Evolutionary conservation across 2,329 filamentous ascomycete genomes (phyloP), one percentile per base, ranked within the genome.

Genomic region (Ophiostoma fasciatum): DNA sequence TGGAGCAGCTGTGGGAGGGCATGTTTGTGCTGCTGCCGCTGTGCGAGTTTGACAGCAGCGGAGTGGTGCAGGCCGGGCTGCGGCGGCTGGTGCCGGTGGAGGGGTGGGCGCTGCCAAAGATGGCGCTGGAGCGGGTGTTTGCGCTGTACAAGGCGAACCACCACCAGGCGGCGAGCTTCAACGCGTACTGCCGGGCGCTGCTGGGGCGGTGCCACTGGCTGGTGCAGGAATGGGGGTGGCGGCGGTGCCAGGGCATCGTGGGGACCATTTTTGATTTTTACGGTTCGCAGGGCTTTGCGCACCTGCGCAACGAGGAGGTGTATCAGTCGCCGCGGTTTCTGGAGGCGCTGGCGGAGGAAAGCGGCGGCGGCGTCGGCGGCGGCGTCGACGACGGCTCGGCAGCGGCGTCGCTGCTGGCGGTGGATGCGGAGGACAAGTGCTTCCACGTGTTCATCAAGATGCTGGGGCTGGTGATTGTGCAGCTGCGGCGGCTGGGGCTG

Each of bases 371-470:
- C n/a, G n/a, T n/a, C n/a, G 22, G 22, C 9, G 8, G 4, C 6
- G 10, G 6, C 5, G 6, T 6, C 6, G 20, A 22, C 6, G 4
- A 8, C 9, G 8, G 4, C 9, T 10, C 22, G 22, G 12, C 22
- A 4, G 12, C 8, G 5, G 8, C 22, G 9, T 4, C 22, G 5
- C 4, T 9, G 22, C 4, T 11, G 22, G 22, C 22, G 22, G 51
- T 76, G 12, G 61, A 68, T 14, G 54, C 61, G 1, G 62, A 67
- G 28, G 76, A 81, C 46, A 61, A 62, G 15, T 78, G 73, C 47
- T 81, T 80, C 45, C 74, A 79, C 47, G 66, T 79, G 17, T 75
- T 79, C 35, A 58, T 80, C 34, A 81, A 80, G 49, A 61, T 77
- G 13, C 51, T 79, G 25, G 74, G 66, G 2, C 46, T 76, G 33